Percentiles rank a stretch among this genome's conserved stretches.
phyloP scores from a whole-genome alignment of 2,329 filamentous ascomycete species.

The Fusarium verticillioides region DNA sequence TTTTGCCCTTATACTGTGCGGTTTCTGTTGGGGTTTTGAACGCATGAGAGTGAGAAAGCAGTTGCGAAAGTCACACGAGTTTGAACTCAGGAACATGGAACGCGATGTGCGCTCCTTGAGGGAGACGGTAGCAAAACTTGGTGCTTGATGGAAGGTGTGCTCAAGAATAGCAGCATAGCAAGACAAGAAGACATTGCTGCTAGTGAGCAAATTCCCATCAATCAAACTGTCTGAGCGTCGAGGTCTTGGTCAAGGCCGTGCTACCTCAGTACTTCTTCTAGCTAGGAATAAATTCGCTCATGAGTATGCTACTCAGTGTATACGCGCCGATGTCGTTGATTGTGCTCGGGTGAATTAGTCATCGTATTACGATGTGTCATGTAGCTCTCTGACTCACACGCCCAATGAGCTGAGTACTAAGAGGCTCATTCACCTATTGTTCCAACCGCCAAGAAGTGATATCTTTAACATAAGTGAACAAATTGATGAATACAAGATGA shows the following conservation, averaged over 20 bases:
- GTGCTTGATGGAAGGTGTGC: background rate
- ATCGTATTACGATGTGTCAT: background rate
- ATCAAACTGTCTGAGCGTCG: background rate
- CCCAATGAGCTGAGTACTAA: background rate
- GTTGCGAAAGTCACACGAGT: background rate
- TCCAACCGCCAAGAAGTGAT: rapidly evolving
- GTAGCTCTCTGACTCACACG: background rate
- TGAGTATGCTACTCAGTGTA: background rate
- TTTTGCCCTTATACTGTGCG: rapidly evolving
- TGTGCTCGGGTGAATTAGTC: background rate
- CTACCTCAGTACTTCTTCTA: rapidly evolving
- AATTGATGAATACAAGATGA: constrained; percentile 32
- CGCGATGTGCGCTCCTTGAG: background rate
- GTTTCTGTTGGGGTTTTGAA: background rate
- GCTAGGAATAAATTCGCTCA: background rate
- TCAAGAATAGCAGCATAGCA: background rate
- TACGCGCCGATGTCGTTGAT: background rate
- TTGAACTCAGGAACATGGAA: background rate
- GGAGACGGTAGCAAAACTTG: background rate
- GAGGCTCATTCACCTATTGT: rapidly evolving
- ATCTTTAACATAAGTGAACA: rapidly evolving
- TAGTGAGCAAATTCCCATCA: rapidly evolving
- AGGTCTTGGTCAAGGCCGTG: background rate
- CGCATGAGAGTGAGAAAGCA: background rate
- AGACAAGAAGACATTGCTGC: background rate